A percentile compares a stretch with the other conserved stretches of the same genome.
Conservation (phyloP, 2,329 filamentous ascomycete genomes). For the Fusarium mundagurra region DNA sequence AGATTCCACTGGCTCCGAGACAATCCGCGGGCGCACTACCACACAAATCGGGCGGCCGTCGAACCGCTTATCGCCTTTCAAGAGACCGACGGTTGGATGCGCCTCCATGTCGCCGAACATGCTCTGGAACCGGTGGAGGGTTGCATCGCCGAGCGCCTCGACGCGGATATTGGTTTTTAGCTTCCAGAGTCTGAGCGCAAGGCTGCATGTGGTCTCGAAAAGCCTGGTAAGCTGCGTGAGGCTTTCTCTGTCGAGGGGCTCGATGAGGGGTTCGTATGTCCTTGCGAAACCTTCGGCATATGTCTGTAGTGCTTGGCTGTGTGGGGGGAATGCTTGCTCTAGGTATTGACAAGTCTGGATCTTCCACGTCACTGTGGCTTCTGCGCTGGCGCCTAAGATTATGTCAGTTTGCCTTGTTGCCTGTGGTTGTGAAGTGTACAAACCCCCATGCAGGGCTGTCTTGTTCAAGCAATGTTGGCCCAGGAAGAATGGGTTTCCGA, state of each 20-base stretch:
- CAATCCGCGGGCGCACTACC: neutral
- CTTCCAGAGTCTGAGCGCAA: neutral
- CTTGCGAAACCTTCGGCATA: neutral
- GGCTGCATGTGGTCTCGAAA: neutral
- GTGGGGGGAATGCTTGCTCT: neutral
- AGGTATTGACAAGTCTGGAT: neutral
- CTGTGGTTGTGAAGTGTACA: neutral
- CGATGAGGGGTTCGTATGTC: neutral
- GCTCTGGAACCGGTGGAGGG: neutral
- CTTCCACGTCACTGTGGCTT: neutral
- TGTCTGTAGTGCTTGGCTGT: neutral
- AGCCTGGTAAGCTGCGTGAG: neutral
- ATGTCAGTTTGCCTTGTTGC: neutral
- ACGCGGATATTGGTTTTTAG: neutral
- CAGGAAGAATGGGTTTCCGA: neutral
- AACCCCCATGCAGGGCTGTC: neutral
- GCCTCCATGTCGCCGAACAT: neutral
- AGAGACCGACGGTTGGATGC: neutral
- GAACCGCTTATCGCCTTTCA: neutral
- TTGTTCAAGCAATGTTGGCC: neutral
- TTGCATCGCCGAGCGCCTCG: neutral
- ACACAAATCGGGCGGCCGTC: neutral
- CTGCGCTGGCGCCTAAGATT: neutral
- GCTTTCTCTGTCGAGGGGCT: neutral
- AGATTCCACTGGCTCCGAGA: neutral